Percentiles rank a stretch among this genome's conserved stretches.
Conservation (phyloP, 176 grass and related monocot species). For the Ampelocalamus luodianensis region DNA sequence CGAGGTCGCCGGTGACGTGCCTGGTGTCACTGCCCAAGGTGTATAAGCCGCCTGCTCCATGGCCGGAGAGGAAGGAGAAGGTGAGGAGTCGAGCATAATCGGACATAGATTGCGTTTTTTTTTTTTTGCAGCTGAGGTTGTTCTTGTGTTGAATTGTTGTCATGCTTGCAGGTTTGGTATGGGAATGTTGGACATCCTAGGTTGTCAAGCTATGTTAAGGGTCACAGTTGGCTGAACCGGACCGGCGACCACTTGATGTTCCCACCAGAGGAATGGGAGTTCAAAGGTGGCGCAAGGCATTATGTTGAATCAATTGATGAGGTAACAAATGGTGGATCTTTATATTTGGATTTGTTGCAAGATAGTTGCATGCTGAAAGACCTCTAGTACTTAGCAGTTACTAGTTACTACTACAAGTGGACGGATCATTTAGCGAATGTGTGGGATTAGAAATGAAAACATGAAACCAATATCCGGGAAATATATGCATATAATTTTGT, state of each 20-base stretch:
- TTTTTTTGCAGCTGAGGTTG: conserved; percentile 15
- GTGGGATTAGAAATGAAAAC: not conserved
- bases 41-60: conserved; percentile 66
- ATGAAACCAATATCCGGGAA: not conserved
- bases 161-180: conserved; percentile 74
- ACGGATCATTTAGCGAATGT: not conserved
- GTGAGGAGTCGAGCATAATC: conserved; percentile 36
- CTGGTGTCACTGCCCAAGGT: conserved; percentile 80
- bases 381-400: not conserved
- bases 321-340: conserved; percentile 51
- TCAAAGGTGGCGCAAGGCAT: conserved; percentile 75
- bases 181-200: conserved; percentile 78
- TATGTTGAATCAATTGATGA: conserved; percentile 85
- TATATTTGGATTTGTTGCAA: conserved; percentile 18
- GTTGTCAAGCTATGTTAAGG: conserved; percentile 66
- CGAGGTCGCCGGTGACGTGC: conserved; percentile 70
- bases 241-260: conserved; percentile 68
- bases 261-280: conserved; percentile 64
- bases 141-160: conserved; percentile 18
- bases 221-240: conserved; percentile 75
- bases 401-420: not conserved
- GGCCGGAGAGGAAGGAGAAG: conserved; percentile 85
- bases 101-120: not conserved
- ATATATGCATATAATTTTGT: not conserved
- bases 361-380: conserved; percentile 24